Evolutionary conservation across 108 stramenopile genomes (phyloP).

Genomic region (Cylindrotheca fusiformis): DNA sequence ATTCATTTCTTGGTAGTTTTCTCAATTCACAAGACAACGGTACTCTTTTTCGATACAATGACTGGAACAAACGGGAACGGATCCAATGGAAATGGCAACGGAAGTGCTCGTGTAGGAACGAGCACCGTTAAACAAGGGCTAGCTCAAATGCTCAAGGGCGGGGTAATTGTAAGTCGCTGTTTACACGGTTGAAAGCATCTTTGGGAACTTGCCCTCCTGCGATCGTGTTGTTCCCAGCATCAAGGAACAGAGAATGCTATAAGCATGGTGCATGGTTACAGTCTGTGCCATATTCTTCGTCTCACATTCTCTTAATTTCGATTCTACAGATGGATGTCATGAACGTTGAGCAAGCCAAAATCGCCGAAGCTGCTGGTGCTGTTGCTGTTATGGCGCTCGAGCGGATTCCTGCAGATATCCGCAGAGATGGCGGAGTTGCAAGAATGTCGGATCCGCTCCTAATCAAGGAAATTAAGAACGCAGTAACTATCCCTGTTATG

Average conservation of each 20-base stretch:
- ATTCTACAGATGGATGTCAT: conserved; percentile 90
- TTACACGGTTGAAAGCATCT: neutral
- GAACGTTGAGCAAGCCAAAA: conserved; percentile 94
- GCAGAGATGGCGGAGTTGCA: conserved; percentile 97
- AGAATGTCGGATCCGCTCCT: conserved; percentile 97
- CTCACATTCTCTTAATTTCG: neutral
- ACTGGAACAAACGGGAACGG: conserved; percentile 29
- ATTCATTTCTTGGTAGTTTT: no score
- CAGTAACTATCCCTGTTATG: conserved; percentile 99
- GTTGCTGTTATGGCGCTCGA: conserved; percentile 99
- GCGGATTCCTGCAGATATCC: conserved; percentile 99
- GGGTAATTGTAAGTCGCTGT: conserved; percentile 88
- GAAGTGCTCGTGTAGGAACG: conserved; percentile 63
- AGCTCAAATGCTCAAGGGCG: conserved; percentile 98
- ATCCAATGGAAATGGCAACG: conserved; percentile 50
- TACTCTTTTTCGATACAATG: no score
- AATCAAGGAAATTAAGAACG: conserved; percentile 97
- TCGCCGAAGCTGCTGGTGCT: conserved; percentile 97
- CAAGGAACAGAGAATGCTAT: no score
- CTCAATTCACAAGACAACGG: no score
- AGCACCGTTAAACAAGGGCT: conserved; percentile 92
- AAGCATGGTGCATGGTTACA: no score
- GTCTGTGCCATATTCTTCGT: neutral
- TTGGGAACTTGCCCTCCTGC: neutral
- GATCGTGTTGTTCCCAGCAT: no score